Conservation (phyloP, 345 rosid genomes). For the Syzygium oleosum region DNA sequence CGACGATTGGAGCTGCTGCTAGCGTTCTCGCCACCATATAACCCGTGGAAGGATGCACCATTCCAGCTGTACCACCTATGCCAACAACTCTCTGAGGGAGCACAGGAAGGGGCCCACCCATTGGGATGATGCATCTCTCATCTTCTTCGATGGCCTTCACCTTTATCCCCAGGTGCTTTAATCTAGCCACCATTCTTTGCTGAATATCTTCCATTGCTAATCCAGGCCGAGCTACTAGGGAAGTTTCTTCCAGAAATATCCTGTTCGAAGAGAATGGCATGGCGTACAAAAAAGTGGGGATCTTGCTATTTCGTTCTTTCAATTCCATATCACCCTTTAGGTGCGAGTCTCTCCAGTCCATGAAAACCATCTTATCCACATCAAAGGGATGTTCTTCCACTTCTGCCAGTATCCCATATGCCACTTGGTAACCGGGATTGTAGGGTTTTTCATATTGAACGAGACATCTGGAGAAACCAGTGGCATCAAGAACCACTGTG, state of each 20-base stretch:
- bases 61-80: slow-evolving; percentile 93
- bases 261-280: slow-evolving; percentile 82
- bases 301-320: slow-evolving; percentile 51
- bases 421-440: slow-evolving; percentile 95
- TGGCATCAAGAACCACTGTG: slow-evolving; percentile 84
- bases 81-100: slow-evolving; percentile 95
- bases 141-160: slow-evolving; percentile 85
- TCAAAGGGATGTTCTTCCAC: slow-evolving; percentile 94
- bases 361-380: slow-evolving; percentile 88
- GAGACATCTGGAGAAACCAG: slow-evolving; percentile 92
- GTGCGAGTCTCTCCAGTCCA: slow-evolving; percentile 99
- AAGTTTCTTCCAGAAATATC: slow-evolving; percentile 93
- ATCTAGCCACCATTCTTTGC: slow-evolving; percentile 92
- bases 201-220: slow-evolving; percentile 72
- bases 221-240: slow-evolving; percentile 93
- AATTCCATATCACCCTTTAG: slow-evolving; percentile 32
- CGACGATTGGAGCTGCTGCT: slow-evolving; percentile 92
- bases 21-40: slow-evolving; percentile 99
- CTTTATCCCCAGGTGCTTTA: slow-evolving; percentile 72
- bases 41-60: slow-evolving; percentile 91
- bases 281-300: slow-evolving; percentile 87
- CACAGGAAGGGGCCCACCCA: slow-evolving; percentile 97
- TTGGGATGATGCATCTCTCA: slow-evolving; percentile 86
- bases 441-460: slow-evolving; percentile 95
- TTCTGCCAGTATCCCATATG: slow-evolving; percentile 89